Evolutionary conservation across 345 rosid genomes (phyloP).

Genomic region (Litchi chinensis): DNA sequence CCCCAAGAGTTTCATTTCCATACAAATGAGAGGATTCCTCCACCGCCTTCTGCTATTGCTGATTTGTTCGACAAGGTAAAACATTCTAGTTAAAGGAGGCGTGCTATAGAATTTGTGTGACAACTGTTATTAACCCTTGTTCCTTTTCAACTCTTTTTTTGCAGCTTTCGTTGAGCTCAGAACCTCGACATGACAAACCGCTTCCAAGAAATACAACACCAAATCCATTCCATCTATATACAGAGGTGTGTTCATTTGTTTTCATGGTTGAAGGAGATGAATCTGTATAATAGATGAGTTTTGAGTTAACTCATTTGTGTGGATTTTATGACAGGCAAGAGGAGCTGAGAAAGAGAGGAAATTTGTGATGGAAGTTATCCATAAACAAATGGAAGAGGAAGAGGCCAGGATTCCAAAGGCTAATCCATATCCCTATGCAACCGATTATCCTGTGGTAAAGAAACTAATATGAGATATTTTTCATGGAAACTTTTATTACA

Average conservation of each 20-base stretch:
- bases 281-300: background rate
- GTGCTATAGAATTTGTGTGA: background rate
- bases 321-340: slow-evolving; percentile 62
- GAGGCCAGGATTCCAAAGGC: slow-evolving; percentile 77
- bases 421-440: slow-evolving; percentile 90
- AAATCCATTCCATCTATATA: slow-evolving; percentile 84
- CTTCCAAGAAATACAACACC: slow-evolving; percentile 76
- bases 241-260: slow-evolving; percentile 61
- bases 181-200: slow-evolving; percentile 54
- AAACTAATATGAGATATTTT: background rate
- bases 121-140: background rate
- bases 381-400: slow-evolving; percentile 74
- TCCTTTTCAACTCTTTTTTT: slow-evolving; percentile 16
- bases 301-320: background rate
- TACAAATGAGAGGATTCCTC: slow-evolving; percentile 83
- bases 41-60: slow-evolving; percentile 47
- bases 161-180: slow-evolving; percentile 88
- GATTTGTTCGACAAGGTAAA: slow-evolving; percentile 86
- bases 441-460: slow-evolving; percentile 93
- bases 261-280: background rate
- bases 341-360: slow-evolving; percentile 84
- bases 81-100: too few relatives aligned
- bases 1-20: slow-evolving; percentile 94
- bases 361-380: slow-evolving; percentile 57
- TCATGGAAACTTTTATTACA: background rate